Evolutionary conservation across 169 alveolate species (phyloP).

Genomic region (Plasmodium gonderi): DNA sequence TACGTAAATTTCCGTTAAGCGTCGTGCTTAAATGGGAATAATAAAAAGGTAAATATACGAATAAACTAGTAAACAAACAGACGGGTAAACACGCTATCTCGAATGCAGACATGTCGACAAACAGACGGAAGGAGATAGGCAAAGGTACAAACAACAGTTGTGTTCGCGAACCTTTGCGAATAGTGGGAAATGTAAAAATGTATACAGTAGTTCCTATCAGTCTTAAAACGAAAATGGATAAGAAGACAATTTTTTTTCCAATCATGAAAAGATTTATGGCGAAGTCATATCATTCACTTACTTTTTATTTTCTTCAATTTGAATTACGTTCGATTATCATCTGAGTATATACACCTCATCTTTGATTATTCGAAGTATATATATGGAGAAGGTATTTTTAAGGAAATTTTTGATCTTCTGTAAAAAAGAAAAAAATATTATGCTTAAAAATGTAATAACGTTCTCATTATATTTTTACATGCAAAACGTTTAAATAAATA

Average conservation of each 20-base stretch:
- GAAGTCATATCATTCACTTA: neutral
- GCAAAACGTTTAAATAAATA: slow-evolving; percentile 1
- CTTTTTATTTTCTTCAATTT: neutral
- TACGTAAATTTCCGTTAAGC: neutral
- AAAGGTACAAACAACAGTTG: neutral
- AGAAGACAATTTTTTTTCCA: neutral
- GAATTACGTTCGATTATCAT: neutral
- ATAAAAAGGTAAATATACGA: neutral
- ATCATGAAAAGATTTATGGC: neutral
- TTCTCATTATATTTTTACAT: neutral
- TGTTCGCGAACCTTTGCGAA: neutral
- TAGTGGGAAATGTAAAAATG: neutral
- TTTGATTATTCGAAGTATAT: neutral
- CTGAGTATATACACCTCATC: neutral
- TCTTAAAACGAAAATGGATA: neutral
- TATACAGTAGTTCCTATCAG: neutral
- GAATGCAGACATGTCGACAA: neutral
- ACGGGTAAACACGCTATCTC: neutral
- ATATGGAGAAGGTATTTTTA: neutral
- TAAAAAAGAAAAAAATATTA: neutral
- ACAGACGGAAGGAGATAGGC: neutral
- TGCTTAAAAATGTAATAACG: neutral
- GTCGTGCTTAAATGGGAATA: neutral
- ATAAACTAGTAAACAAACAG: neutral
- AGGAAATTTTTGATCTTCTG: neutral